Evolutionary conservation across 2,329 filamentous ascomycete species (phyloP), one percentile per base, ranked within the genome.

Genomic region (Ophiognomonia clavigignenti-juglandacearum): DNA sequence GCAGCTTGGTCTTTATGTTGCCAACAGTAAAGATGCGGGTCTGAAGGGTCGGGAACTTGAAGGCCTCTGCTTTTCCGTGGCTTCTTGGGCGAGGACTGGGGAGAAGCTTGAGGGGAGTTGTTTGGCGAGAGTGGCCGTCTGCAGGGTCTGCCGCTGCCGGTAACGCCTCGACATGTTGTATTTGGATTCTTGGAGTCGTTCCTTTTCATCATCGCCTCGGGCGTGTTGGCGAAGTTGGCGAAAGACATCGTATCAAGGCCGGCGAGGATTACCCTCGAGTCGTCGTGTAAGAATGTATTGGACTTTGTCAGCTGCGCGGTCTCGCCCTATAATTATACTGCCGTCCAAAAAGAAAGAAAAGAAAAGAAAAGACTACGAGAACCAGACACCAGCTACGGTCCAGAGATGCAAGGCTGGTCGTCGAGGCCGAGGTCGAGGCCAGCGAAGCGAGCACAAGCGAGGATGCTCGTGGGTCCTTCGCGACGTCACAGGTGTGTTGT

Each of bases 1-100:
- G 88, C 61, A 47, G 88, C 88, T 65, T 98, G 93, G 48, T 93
- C 88, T 62, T 88, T 91, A 70, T 98, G 93, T 64, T 96, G 90
- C 86, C 88, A 96, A 72, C 92, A 97, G 68, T 90, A 96, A 41
- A 84, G 77, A n/a, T 68, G 73, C 51, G 81, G 76, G 39, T 80
- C 74, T 47, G 71, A 68, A 2, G 77, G 74, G 51, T 81, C 75
- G 45, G 71, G 67, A 6, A 70, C 66, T 57, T 69, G 62, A 13
- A 66, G 58, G n/a, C n/a, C n/a, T 3, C 26, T 19, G 34, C 39
- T 52, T 19, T 58, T 53, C 52, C 64, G 35, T 55, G 58, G 31
- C 57, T 61, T 48, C 59, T 56, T 62, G 55, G 63, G 70, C 9
- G 43, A 45, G 43, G 32, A 18, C 32, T 35, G 32, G 14, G 32